phyloP scores from a whole-genome alignment of 208 protist species.

The Wallacemonas sp. region DNA sequence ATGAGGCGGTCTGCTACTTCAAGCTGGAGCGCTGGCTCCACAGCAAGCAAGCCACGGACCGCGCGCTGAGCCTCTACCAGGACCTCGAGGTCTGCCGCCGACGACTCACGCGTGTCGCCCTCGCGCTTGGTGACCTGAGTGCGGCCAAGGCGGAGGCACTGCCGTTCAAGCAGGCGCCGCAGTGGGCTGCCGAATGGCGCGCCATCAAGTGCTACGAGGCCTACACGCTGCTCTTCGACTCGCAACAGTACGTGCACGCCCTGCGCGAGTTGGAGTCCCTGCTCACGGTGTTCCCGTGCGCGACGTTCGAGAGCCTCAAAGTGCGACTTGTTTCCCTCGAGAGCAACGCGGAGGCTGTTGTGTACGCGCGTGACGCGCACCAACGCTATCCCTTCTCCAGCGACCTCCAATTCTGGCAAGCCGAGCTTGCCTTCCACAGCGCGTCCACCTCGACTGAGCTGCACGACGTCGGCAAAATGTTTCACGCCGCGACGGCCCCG shows the following conservation, averaged over 20 bases:
- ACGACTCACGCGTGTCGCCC: slow-evolving; percentile 33
- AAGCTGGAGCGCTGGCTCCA: slow-evolving; percentile 48
- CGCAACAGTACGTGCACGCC: slow-evolving; percentile 46
- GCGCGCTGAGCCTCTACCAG: slow-evolving; percentile 41
- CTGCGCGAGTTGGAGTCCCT: slow-evolving; percentile 44
- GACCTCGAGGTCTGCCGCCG: slow-evolving; percentile 38
- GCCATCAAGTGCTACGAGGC: slow-evolving; percentile 40
- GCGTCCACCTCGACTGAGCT: slow-evolving; percentile 31
- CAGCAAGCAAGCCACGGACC: slow-evolving; percentile 30
- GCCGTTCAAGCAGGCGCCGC: slow-evolving; percentile 15
- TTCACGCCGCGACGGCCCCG: slow-evolving; percentile 21
- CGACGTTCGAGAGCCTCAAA: slow-evolving; percentile 49
- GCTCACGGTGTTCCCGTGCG: slow-evolving; percentile 43
- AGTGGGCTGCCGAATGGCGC: slow-evolving; percentile 32
- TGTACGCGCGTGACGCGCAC: slow-evolving; percentile 24
- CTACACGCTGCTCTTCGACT: slow-evolving; percentile 39
- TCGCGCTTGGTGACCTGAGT: slow-evolving; percentile 32
- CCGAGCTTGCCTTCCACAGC: slow-evolving; percentile 52
- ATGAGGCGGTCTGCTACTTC: slow-evolving; percentile 58
- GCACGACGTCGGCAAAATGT: slow-evolving; percentile 25
- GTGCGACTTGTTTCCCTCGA: slow-evolving; percentile 50
- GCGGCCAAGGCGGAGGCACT: slow-evolving; percentile 28
- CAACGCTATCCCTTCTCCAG: slow-evolving; percentile 32
- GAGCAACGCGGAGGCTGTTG: slow-evolving; percentile 21
- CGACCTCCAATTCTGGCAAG: slow-evolving; percentile 45